Base-by-base conservation (phyloP, 495 filamentous ascomycete species). In the Staphylotrichum tortipilum region DNA sequence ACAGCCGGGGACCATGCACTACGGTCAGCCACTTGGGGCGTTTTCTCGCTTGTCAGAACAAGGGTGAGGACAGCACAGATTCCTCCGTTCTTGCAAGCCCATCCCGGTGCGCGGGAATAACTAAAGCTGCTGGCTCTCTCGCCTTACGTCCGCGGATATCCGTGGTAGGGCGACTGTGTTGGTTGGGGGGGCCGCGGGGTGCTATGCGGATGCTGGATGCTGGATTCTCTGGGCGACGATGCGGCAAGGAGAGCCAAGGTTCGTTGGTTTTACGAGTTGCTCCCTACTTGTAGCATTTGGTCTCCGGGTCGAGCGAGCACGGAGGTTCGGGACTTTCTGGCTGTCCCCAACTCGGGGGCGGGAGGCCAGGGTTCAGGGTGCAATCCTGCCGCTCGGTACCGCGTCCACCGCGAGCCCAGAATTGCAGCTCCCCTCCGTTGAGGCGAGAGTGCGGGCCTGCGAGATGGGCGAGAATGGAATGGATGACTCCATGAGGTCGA, bases 101-200 rank as follows among this genome's bases (percentile, higher is more conserved):
- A 22, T 15, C 45, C 45, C 35, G 23, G 45, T 26, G 10, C n/a
- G 10, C 44, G 45, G 45, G 35, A 48, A 39, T 46, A 46, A 17
- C 26, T 10, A 29, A n/a, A 33, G 3, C 10, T 4, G 3, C 11
- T 10, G 26, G 26, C 26, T 10, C 18, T 3, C 19, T n/a, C n/a
- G n/a, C n/a, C n/a, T n/a, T n/a, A n/a, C n/a, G 23, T 10, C 38
- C 22, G 38, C 38, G 2, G 23, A 31, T 31, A 17, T 2, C 17
- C 34, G 34, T 37, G 15, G 4, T 19, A n/a, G 33, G 33, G 14
- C 30, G 30, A 12, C 30, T 33, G 30, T 8, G n/a, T n/a, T n/a
- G n/a, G n/a, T n/a, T n/a, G n/a, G n/a, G n/a, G n/a, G n/a, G n/a
- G n/a, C n/a, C n/a, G n/a, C n/a, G n/a, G n/a, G n/a, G n/a, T n/a